phyloP scores from a whole-genome alignment of 306 rosid species.

The Rubus idaeus region DNA sequence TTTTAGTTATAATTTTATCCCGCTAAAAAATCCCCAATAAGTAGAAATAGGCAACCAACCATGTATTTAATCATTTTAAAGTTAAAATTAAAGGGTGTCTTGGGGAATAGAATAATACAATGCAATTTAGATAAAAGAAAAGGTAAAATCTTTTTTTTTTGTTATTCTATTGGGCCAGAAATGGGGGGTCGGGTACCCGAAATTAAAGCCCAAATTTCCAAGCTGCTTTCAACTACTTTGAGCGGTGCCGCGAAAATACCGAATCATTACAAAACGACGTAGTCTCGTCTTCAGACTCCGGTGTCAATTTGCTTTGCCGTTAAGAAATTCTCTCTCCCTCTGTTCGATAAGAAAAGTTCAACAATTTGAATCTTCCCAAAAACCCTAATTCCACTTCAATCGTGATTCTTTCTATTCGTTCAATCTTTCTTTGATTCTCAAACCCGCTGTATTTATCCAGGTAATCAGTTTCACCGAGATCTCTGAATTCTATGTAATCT shows the following conservation, averaged over 20 bases:
- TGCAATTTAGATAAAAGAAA: too few species aligned
- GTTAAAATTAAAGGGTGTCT: too few species aligned
- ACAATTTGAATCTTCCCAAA: neutral
- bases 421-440: conserved; percentile 3
- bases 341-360: neutral
- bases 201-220: too few species aligned
- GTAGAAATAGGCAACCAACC: too few species aligned
- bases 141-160: too few species aligned
- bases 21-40: too few species aligned
- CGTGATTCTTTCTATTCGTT: neutral
- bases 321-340: neutral
- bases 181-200: too few species aligned
- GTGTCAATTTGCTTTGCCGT: conserved; percentile 20
- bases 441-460: neutral
- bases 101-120: too few species aligned
- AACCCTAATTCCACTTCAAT: conserved; percentile 25
- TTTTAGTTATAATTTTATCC: too few species aligned
- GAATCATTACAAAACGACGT: conserved; percentile 13
- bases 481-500: neutral
- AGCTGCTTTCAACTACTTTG: too few species aligned
- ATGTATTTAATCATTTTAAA: too few species aligned
- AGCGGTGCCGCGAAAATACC: conserved; percentile 11
- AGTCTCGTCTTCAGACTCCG: neutral
- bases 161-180: too few species aligned
- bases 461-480: neutral